phyloP scores from a whole-genome alignment of 202 grass and related monocot genomes.

The Digitaria exilis region DNA sequence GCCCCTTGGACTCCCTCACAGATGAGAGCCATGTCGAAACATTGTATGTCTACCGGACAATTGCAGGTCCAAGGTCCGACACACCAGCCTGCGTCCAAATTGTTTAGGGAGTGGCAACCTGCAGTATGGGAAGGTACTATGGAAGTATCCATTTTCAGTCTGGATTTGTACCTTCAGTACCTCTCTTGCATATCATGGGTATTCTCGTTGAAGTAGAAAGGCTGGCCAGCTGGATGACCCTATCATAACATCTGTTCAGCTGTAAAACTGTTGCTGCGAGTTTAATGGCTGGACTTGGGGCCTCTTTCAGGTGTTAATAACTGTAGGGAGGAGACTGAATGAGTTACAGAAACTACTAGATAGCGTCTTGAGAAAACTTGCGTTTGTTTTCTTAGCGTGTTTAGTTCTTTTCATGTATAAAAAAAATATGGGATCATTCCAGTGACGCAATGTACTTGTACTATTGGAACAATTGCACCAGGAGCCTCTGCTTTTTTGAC shows the following conservation, averaged over 20 bases:
- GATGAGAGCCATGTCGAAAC: conserved; percentile 61
- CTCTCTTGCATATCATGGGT: conserved; percentile 33
- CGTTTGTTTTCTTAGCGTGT: conserved; percentile 59
- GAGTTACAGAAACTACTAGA: conserved; percentile 67
- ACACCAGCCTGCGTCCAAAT: conserved; percentile 64
- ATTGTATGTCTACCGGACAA: conserved; percentile 68
- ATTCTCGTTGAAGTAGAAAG: conserved; percentile 38
- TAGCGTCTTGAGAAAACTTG: conserved; percentile 59
- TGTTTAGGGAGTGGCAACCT: conserved; percentile 24
- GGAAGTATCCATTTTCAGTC: conserved; percentile 45
- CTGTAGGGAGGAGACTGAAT: conserved; percentile 51
- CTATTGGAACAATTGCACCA: conserved; percentile 44
- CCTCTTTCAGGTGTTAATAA: conserved; percentile 58
- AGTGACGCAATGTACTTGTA: conserved; percentile 40
- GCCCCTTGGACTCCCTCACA: conserved; percentile 42
- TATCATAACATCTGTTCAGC: conserved; percentile 14
- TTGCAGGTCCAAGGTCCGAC: conserved; percentile 62
- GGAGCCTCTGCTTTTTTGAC: conserved; percentile 39
- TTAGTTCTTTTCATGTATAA: conserved; percentile 50
- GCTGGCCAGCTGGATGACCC: conserved; percentile 24
- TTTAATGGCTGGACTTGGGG: conserved; percentile 37
- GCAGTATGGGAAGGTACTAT: background rate
- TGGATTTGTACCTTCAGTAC: conserved; percentile 37
- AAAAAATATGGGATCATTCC: conserved; percentile 48
- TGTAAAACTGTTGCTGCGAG: conserved; percentile 35